Conservation (phyloP, 306 rosid genomes). For the Sphenostylis stenocarpa region DNA sequence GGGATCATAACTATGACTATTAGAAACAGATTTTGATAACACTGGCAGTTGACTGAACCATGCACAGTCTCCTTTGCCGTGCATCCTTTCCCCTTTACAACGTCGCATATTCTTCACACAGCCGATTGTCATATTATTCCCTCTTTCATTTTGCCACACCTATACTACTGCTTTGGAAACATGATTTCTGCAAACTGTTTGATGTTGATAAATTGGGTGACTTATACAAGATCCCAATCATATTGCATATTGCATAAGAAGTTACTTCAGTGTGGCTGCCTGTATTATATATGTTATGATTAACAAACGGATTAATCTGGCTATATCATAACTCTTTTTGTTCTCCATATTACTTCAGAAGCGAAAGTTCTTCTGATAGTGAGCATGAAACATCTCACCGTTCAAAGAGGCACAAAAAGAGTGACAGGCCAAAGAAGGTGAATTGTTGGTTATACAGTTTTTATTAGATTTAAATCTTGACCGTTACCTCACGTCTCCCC, state of each 20-base stretch:
- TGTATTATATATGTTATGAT: neutral
- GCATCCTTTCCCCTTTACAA: neutral
- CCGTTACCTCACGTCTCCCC: neutral
- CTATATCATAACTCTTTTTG: slow-evolving; percentile 9
- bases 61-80: neutral
- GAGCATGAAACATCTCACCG: slow-evolving; percentile 68
- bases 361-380: slow-evolving; percentile 71
- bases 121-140: neutral
- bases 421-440: slow-evolving; percentile 73
- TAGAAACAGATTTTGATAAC: neutral
- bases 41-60: neutral
- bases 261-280: neutral
- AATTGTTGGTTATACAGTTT: slow-evolving; percentile 14
- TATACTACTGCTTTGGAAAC: neutral
- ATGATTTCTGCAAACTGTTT: neutral
- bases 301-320: slow-evolving; percentile 9
- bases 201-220: neutral
- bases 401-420: slow-evolving; percentile 84
- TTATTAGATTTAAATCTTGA: slow-evolving; percentile 3
- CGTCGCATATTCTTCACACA: neutral
- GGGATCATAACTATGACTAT: neutral
- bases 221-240: neutral
- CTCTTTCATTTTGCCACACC: neutral
- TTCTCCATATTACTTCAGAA: slow-evolving; percentile 35
- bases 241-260: neutral